These are phyloP conservation scores for Cymbopogon citratus DNA, from an alignment of 176 grass and related monocot species.

Conservation along the genomic window DNA sequence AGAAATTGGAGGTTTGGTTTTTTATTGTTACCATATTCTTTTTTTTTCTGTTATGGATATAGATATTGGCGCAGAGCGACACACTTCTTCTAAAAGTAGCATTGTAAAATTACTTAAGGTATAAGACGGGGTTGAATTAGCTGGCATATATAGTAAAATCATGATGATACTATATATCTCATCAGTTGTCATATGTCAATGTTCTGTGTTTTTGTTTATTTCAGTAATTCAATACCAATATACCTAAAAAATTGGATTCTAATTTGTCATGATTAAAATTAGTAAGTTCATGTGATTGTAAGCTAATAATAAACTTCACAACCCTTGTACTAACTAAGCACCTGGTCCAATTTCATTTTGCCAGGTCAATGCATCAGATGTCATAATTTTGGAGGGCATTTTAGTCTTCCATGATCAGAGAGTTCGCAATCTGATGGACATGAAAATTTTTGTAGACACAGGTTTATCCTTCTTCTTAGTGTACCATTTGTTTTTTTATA, in stretches of 20 bases:
- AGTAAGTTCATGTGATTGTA: neutral
- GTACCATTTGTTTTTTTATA: neutral
- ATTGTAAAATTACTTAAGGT: conserved; percentile 5
- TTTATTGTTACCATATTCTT: neutral
- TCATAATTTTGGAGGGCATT: conserved; percentile 99
- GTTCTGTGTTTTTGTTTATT: neutral
- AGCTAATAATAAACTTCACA: neutral
- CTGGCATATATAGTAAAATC: neutral
- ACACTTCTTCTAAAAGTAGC: neutral
- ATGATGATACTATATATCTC: neutral
- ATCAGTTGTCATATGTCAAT: neutral
- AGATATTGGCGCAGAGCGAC: neutral
- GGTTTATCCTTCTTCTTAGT: conserved; percentile 43
- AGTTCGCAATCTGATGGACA: conserved; percentile 93
- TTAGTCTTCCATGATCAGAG: conserved; percentile 93
- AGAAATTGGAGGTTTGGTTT: neutral
- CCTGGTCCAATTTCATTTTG: conserved; percentile 13
- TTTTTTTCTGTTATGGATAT: neutral
- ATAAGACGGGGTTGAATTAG: neutral
- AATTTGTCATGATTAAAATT: neutral
- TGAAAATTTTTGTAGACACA: conserved; percentile 99
- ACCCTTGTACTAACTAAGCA: neutral
- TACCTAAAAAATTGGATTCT: neutral
- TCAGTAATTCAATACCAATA: neutral
- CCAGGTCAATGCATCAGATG: conserved; percentile 98